Evolutionary conservation across 2,329 filamentous ascomycete genomes (phyloP).

Genomic region (Neonectria ditissima): DNA sequence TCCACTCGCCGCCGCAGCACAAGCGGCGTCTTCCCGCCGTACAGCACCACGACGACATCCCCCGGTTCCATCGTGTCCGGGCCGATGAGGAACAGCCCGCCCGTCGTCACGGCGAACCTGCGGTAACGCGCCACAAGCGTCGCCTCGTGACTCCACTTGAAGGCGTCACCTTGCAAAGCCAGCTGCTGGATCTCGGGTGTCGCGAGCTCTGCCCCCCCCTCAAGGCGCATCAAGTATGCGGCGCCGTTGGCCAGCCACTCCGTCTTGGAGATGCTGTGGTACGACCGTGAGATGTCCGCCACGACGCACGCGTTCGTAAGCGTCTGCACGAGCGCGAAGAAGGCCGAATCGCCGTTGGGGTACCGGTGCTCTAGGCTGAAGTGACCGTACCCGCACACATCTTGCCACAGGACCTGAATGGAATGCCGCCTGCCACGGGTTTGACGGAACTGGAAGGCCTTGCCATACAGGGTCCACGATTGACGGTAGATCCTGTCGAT

Average conservation of each 20-base stretch:
- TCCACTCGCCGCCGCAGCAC: slow-evolving; percentile 40
- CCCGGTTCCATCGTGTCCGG: slow-evolving; percentile 47
- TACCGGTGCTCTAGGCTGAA: slow-evolving; percentile 46
- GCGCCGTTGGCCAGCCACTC: slow-evolving; percentile 49
- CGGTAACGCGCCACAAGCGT: slow-evolving; percentile 51
- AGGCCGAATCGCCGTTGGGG: slow-evolving; percentile 43
- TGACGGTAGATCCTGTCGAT: slow-evolving; percentile 42
- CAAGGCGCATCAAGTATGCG: slow-evolving; percentile 47
- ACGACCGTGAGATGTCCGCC: slow-evolving; percentile 43
- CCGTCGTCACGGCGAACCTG: slow-evolving; percentile 47
- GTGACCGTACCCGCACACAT: slow-evolving; percentile 39
- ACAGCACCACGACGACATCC: slow-evolving; percentile 49
- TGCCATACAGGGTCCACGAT: slow-evolving; percentile 48
- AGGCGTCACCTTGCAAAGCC: slow-evolving; percentile 46
- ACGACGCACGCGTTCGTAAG: slow-evolving; percentile 50
- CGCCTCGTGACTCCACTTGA: slow-evolving; percentile 52
- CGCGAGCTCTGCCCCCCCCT: slow-evolving; percentile 25
- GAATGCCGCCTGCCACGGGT: slow-evolving; percentile 29
- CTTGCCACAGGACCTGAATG: slow-evolving; percentile 48
- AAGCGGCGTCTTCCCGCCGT: slow-evolving; percentile 50
- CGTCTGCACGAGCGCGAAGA: slow-evolving; percentile 51
- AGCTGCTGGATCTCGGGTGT: slow-evolving; percentile 41
- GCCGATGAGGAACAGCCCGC: slow-evolving; percentile 50
- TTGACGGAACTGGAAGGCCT: slow-evolving; percentile 47
- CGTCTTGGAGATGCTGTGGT: slow-evolving; percentile 38